Percentiles rank a stretch among this genome's conserved stretches.
These are phyloP conservation scores for Melocanna baccifera DNA, from an alignment of 176 grass and related monocot genomes.

Conservation along the genomic window DNA sequence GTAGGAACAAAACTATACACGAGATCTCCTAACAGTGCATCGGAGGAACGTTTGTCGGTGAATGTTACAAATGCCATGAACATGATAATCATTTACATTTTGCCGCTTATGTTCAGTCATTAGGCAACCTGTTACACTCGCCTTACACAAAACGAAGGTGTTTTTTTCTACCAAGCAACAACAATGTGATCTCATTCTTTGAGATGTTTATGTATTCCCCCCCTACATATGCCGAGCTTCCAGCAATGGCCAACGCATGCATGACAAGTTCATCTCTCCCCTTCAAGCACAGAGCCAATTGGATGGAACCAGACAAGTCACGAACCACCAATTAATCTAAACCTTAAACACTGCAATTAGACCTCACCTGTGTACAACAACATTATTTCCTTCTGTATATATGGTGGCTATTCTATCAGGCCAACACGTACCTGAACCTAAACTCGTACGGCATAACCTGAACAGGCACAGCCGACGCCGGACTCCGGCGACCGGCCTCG, in stretches of 20 bases:
- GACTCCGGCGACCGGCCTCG: constrained; percentile 30
- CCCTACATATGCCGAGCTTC: constrained; percentile 10
- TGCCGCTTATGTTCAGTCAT: not conserved
- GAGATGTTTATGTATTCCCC: not conserved
- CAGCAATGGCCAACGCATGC: not conserved
- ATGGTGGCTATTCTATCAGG: constrained; percentile 10
- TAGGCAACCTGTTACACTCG: not conserved
- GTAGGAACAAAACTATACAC: no score
- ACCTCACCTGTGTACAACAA: not conserved
- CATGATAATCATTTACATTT: no score
- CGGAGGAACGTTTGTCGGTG: not conserved
- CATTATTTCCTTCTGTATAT: not conserved
- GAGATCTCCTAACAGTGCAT: no score
- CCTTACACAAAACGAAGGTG: not conserved
- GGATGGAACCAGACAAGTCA: not conserved
- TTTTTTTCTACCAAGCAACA: not conserved
- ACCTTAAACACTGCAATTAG: not conserved
- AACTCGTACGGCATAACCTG: constrained; percentile 68
- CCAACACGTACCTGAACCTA: constrained; percentile 75
- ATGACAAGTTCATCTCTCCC: not conserved
- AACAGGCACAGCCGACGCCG: constrained; percentile 18
- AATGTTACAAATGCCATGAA: not conserved
- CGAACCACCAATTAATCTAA: not conserved
- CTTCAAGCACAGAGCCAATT: not conserved
- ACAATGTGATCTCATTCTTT: not conserved